These are phyloP conservation scores for Ajuga chamaepitys DNA, from an alignment of 257 asterid genomes.

Conservation along the genomic window DNA sequence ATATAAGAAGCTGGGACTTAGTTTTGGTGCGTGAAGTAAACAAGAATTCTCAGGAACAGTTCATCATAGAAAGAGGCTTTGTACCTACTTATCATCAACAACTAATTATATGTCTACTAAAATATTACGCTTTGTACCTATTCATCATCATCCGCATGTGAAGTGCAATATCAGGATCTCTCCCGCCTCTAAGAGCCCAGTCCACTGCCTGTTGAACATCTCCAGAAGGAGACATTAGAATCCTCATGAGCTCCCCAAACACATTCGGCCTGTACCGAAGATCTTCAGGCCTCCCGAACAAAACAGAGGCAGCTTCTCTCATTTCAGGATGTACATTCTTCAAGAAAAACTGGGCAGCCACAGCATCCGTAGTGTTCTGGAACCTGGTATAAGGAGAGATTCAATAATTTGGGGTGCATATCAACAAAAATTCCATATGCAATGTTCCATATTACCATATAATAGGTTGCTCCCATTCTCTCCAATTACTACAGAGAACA, in stretches of 20 bases:
- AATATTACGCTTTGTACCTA: conserved; percentile 41
- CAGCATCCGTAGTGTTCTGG: conserved; percentile 95
- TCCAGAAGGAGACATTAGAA: conserved; percentile 75
- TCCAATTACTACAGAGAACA: conserved; percentile 94
- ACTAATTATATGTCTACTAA: background rate
- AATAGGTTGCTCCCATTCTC: conserved; percentile 79
- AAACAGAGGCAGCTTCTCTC: conserved; percentile 69
- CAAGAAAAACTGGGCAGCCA: conserved; percentile 90
- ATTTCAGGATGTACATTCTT: conserved; percentile 69
- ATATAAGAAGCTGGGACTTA: background rate
- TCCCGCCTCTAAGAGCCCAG: conserved; percentile 67
- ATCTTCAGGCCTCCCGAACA: conserved; percentile 71
- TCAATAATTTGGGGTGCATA: background rate
- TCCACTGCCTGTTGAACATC: conserved; percentile 54
- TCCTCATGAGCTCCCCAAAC: conserved; percentile 92
- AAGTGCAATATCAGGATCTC: conserved; percentile 79
- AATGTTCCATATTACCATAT: conserved; percentile 53
- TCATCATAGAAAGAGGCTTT: background rate
- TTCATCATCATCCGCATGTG: conserved; percentile 99
- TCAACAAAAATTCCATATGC: background rate
- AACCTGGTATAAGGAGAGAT: conserved; percentile 48
- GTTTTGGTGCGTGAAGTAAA: background rate
- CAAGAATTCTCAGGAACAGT: background rate
- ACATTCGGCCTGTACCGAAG: conserved; percentile 77
- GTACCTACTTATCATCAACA: background rate